Conservation (phyloP, 2,329 filamentous ascomycete species). For the Amauroascus niger region DNA sequence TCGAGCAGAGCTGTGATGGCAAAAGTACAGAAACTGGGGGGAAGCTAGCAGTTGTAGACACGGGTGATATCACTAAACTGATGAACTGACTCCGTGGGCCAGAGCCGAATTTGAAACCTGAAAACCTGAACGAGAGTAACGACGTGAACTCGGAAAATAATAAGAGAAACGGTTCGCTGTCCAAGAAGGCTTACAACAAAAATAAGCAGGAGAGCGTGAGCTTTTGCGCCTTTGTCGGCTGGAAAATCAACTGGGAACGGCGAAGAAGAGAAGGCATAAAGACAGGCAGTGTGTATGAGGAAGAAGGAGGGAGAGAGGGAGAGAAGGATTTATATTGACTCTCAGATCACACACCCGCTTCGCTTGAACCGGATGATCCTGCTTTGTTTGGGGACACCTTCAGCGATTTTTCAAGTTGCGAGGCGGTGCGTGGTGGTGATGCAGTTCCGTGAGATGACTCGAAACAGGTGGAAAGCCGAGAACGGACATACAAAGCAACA, state of each 20-base stretch:
- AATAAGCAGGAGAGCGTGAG: no score
- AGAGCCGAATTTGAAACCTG: not conserved
- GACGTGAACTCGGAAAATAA: not conserved
- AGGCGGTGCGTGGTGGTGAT: not conserved
- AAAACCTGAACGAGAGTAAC: not conserved
- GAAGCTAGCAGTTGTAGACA: no score
- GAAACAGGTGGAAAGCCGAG: not conserved
- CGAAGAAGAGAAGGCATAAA: slow-evolving; percentile 4
- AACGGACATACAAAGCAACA: no score
- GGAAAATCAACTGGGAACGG: not conserved
- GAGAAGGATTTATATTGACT: not conserved
- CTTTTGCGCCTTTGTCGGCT: not conserved
- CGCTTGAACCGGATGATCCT: not conserved
- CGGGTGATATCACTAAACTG: slow-evolving; percentile 5
- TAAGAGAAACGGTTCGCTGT: not conserved
- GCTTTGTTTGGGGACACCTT: not conserved
- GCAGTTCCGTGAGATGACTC: not conserved
- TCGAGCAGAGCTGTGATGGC: no score
- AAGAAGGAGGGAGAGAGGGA: not conserved
- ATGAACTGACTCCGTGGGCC: no score
- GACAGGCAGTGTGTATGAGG: not conserved
- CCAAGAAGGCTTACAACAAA: no score
- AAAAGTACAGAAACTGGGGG: no score
- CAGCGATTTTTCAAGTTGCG: not conserved
- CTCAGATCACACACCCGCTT: slow-evolving; percentile 7